Percentiles rank a stretch among this genome's conserved stretches.
phyloP scores from a whole-genome alignment of 2,329 filamentous ascomycete species.

The Penicillium frequentans region DNA sequence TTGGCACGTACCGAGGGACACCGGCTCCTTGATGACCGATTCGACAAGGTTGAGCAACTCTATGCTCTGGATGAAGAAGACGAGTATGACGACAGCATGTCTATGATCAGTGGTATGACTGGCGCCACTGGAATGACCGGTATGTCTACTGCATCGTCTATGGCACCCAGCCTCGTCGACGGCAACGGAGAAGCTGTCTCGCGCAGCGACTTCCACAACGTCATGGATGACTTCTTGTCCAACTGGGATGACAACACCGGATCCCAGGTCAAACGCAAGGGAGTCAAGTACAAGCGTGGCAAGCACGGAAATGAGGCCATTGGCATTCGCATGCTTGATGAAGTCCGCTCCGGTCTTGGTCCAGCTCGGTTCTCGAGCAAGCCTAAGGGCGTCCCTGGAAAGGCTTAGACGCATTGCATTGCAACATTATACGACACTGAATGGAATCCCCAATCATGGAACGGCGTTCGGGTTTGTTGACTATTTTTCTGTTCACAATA shows the following conservation, averaged over 20 bases:
- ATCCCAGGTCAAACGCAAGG: conserved; percentile 44
- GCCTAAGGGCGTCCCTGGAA: conserved; percentile 27
- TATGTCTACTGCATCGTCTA: conserved; percentile 53
- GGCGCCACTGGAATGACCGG: conserved; percentile 61
- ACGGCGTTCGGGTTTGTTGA: conserved; percentile 23
- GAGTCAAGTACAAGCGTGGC: conserved; percentile 57
- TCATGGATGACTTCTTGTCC: conserved; percentile 91
- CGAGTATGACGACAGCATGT: conserved; percentile 54
- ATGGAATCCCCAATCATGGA: conserved; percentile 23
- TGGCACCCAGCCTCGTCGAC: conserved; percentile 56
- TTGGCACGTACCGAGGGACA: conserved; percentile 85
- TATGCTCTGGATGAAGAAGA: conserved; percentile 65
- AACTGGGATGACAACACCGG: conserved; percentile 51
- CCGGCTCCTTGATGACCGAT: conserved; percentile 80
- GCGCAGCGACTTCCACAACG: conserved; percentile 77
- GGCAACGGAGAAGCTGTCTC: conserved; percentile 49
- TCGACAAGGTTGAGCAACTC: conserved; percentile 84
- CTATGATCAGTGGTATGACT: conserved; percentile 48
- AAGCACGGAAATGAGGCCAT: conserved; percentile 80
- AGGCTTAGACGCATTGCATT: conserved; percentile 27
- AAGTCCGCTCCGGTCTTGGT: conserved; percentile 78
- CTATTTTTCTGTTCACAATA: conserved; percentile 4
- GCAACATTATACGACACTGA: conserved; percentile 21
- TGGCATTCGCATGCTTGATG: conserved; percentile 86
- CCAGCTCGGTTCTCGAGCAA: conserved; percentile 62